Base-by-base conservation (phyloP, 2,329 filamentous ascomycete genomes). In the Cytospora piceicola region DNA sequence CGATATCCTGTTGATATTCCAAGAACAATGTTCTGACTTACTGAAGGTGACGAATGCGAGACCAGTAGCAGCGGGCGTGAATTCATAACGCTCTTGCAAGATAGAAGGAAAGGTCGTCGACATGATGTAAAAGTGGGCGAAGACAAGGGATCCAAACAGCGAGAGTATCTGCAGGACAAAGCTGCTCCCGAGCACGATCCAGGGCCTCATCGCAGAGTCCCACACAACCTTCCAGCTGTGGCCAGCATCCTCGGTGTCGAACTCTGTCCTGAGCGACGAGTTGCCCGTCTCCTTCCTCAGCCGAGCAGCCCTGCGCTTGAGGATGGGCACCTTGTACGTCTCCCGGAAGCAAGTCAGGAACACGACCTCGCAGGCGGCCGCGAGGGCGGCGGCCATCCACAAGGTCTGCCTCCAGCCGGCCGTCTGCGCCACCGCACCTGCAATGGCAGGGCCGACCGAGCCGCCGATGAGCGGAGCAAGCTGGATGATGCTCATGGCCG, bases 321-420 rank as follows among this genome's bases (percentile, higher is more conserved):
- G 74, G 55, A 89, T 86, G 1, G 80, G 76, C 51, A 86, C 79
- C 70, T 82, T 83, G 74, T 89, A 90, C 15, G 88, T 90, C 76
- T 90, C 88, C 7, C 80, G 75, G 70, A 85, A 86, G 70, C 76
- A 81, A 0, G 76, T 75, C 9, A 88, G 72, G 67, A 88, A 84
- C 4, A 81, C 58, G 0, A 84, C 36, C 72, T 86, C 84, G 68
- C 82, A 85, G 1, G 77, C 68, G 7, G 77, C 72, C 0, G 85
- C 82, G 32, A 88, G 71, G 0, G 70, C 77, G 2, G 79, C 81
- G 11, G 80, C 78, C 64, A 86, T 80, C 77, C 82, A 83, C 2
- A 88, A 72, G 0, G 85, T 80, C 56, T 73, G 72, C 34, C 85
- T 76, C 86, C 86, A 89, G 3, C 85, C 85, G 2, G 82, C 67